Conservation (phyloP, 1,139 yeast genomes). For the Scheffersomyces quercinus region DNA sequence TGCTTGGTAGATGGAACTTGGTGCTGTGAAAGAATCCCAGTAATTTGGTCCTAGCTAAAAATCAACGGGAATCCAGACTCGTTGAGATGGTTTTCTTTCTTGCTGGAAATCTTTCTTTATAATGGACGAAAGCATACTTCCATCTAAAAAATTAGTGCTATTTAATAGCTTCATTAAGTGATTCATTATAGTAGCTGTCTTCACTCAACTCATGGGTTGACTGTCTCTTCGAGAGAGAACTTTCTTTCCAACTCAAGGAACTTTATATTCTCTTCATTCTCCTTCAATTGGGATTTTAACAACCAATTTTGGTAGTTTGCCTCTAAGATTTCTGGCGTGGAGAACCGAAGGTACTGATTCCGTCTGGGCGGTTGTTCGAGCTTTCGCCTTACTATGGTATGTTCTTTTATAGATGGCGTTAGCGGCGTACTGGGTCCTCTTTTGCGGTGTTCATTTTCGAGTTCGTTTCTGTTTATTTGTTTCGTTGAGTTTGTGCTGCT, state of each 20-base stretch:
- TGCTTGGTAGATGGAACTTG: neutral
- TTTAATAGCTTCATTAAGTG: no score
- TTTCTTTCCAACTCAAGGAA: conserved; percentile 22
- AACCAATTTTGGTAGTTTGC: conserved; percentile 21
- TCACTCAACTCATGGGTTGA: no score
- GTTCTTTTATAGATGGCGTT: conserved; percentile 18
- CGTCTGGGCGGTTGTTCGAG: neutral
- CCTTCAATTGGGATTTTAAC: conserved; percentile 14
- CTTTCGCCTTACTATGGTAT: conserved; percentile 14
- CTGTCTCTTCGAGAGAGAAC: conserved; percentile 2
- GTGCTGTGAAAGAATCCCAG: no score
- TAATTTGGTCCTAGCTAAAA: no score
- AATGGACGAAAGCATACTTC: no score
- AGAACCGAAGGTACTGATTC: conserved; percentile 4
- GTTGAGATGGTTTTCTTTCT: no score
- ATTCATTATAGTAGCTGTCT: no score
- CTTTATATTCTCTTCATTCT: conserved; percentile 13
- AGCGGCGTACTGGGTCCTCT: conserved; percentile 27
- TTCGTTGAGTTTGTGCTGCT: no score
- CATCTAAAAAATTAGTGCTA: no score
- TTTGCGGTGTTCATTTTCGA: conserved; percentile 7
- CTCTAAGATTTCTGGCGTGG: conserved; percentile 15
- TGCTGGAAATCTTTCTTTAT: no score
- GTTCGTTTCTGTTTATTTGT: neutral
- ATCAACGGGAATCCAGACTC: no score